These are phyloP conservation scores for Russula emetica DNA, from an alignment of 768 basidiomycete species.

Conservation along the genomic window DNA sequence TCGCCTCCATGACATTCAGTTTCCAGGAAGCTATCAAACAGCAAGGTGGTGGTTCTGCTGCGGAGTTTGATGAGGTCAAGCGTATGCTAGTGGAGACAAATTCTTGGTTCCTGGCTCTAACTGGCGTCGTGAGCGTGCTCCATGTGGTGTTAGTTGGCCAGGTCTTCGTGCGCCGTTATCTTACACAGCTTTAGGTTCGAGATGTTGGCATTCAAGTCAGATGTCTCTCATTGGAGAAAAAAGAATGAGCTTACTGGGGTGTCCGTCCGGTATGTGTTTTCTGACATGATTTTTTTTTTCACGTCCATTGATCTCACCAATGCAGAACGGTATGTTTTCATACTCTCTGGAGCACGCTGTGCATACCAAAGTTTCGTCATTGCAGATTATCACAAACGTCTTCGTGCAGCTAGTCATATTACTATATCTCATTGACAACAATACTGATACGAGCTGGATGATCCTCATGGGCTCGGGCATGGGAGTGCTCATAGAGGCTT, in stretches of 20 bases:
- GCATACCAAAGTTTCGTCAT: conserved; percentile 34
- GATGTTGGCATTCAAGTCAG: conserved; percentile 92
- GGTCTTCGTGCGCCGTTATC: conserved; percentile 10
- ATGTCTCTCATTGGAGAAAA: conserved; percentile 93
- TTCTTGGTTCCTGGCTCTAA: conserved; percentile 82
- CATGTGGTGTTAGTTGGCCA: conserved; percentile 69
- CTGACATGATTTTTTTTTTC: conserved; percentile 29
- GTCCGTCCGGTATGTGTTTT: conserved; percentile 63
- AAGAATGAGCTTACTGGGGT: conserved; percentile 95
- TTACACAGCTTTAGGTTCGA: conserved; percentile 60
- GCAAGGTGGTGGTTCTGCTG: conserved; percentile 54
- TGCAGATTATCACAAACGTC: conserved; percentile 82
- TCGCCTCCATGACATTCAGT: conserved; percentile 76
- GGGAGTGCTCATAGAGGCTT: conserved; percentile 83
- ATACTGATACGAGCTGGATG: conserved; percentile 96
- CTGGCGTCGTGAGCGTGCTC: conserved; percentile 78
- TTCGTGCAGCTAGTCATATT: conserved; percentile 88
- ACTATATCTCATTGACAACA: conserved; percentile 92
- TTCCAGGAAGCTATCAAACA: conserved; percentile 84
- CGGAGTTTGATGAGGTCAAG: conserved; percentile 93
- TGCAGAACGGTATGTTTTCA: conserved; percentile 12
- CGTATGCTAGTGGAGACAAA: conserved; percentile 87
- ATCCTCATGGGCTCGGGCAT: conserved; percentile 85
- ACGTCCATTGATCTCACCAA: not conserved
- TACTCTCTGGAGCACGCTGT: conserved; percentile 35